phyloP scores from a whole-genome alignment of 2,329 filamentous ascomycete genomes.

The Epicoccum nigrum region DNA sequence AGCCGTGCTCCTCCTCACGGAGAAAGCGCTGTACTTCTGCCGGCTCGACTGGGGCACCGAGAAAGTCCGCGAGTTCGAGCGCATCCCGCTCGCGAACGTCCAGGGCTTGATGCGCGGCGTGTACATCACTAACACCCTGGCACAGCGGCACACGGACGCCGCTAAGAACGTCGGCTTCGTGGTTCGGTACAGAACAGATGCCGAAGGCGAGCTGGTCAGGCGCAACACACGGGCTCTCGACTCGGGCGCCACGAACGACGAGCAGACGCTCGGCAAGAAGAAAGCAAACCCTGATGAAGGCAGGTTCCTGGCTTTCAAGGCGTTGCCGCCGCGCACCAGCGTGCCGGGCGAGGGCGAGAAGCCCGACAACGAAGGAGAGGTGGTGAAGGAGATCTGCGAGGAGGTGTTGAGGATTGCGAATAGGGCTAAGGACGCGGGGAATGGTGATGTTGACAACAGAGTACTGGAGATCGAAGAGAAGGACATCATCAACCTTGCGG shows the following conservation, averaged over 20 bases:
- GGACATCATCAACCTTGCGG: slow-evolving; percentile 81
- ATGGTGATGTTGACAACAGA: slow-evolving; percentile 40
- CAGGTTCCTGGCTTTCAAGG: slow-evolving; percentile 62
- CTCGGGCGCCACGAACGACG: slow-evolving; percentile 47
- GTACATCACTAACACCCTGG: slow-evolving; percentile 89
- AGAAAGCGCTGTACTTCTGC: slow-evolving; percentile 84
- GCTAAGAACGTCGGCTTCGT: slow-evolving; percentile 83
- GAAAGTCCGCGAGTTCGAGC: slow-evolving; percentile 91
- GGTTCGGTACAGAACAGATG: slow-evolving; percentile 74
- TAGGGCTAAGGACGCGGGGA: slow-evolving; percentile 50
- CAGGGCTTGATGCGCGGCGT: slow-evolving; percentile 76
- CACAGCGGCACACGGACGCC: slow-evolving; percentile 76
- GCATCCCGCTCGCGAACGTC: slow-evolving; percentile 78
- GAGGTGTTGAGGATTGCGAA: slow-evolving; percentile 76
- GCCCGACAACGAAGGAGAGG: slow-evolving; percentile 56
- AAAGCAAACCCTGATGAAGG: slow-evolving; percentile 31
- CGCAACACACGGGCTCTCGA: slow-evolving; percentile 84
- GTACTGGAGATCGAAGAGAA: slow-evolving; percentile 57
- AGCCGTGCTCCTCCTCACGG: slow-evolving; percentile 83
- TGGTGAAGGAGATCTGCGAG: slow-evolving; percentile 70
- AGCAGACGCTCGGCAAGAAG: slow-evolving; percentile 21
- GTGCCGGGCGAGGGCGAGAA: slow-evolving; percentile 34
- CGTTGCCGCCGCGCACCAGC: slow-evolving; percentile 57
- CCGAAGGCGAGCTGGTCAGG: slow-evolving; percentile 72
- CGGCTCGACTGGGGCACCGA: slow-evolving; percentile 94